phyloP scores from a whole-genome alignment of 148 eudicot genomes.

The Agrostemma githago region DNA sequence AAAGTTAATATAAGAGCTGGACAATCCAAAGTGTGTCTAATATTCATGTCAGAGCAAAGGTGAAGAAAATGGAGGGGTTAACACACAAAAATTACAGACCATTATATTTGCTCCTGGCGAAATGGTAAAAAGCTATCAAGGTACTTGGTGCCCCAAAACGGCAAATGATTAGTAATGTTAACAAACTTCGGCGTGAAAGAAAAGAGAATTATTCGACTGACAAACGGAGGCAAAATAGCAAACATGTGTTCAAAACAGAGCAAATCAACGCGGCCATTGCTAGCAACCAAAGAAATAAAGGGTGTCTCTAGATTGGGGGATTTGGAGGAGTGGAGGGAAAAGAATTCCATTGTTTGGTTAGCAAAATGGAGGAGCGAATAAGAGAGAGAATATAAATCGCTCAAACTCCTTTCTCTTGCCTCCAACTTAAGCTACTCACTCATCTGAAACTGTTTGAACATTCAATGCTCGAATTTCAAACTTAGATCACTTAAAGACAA shows the following conservation, averaged over 20 bases:
- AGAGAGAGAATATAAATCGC: too few relatives aligned
- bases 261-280: background rate
- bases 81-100: background rate
- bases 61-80: background rate
- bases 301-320: too few relatives aligned
- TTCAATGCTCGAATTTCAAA: background rate
- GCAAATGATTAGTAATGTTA: background rate
- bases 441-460: background rate
- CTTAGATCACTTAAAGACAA: background rate
- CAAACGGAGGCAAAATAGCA: background rate
- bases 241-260: background rate
- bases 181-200: background rate
- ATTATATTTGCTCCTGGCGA: background rate
- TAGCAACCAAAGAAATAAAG: background rate
- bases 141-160: background rate
- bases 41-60: background rate
- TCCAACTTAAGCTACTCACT: background rate
- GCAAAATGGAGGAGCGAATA: too few relatives aligned
- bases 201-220: background rate
- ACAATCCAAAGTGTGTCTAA: background rate
- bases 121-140: background rate
- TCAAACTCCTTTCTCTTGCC: too few relatives aligned
- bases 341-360: too few relatives aligned
- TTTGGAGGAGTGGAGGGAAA: too few relatives aligned
- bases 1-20: background rate